A percentile compares a stretch with the other conserved stretches of the same genome.
These are phyloP conservation scores for Cystobasidiaceae sp. DNA, from an alignment of 1,284 basidiomycete species.

Conservation along the genomic window DNA sequence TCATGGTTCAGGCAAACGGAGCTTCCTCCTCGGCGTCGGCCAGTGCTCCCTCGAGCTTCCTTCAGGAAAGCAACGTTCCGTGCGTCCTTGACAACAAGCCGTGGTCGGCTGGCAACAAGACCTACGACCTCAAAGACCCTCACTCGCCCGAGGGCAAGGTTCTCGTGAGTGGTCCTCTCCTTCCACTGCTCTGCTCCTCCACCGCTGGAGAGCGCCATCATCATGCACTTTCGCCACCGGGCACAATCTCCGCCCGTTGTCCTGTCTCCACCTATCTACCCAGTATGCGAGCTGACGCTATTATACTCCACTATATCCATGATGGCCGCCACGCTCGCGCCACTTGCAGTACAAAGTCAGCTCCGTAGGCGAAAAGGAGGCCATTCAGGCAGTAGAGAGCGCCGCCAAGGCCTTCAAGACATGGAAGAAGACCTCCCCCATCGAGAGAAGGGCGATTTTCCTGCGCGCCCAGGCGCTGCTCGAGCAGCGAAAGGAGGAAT, in stretches of 20 bases:
- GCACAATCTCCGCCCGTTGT: neutral
- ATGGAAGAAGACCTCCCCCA: slow-evolving; percentile 20
- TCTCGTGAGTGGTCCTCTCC: neutral
- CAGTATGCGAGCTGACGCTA: neutral
- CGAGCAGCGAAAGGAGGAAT: slow-evolving; percentile 33
- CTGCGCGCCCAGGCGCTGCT: slow-evolving; percentile 31
- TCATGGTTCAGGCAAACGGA: slow-evolving; percentile 8
- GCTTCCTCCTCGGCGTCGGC: neutral
- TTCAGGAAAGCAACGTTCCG: neutral
- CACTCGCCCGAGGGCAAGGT: slow-evolving; percentile 22
- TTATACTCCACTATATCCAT: too few species aligned
- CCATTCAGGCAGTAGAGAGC: slow-evolving; percentile 9
- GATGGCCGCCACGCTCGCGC: too few species aligned
- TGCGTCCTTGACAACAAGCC: slow-evolving; percentile 24
- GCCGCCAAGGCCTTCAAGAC: slow-evolving; percentile 28
- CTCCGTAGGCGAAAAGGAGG: slow-evolving; percentile 11
- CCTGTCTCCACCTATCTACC: neutral
- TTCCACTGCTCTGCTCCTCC: neutral
- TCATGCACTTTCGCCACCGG: neutral
- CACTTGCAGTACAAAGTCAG: slow-evolving; percentile 23
- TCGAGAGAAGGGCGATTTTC: slow-evolving; percentile 36
- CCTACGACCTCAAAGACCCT: slow-evolving; percentile 28
- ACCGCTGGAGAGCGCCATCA: neutral
- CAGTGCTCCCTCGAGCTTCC: neutral
- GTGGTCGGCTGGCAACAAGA: neutral